Evolutionary conservation across 768 basidiomycete species (phyloP), one percentile per base, ranked within the genome.

Genomic region (Kondoa malvinella): DNA sequence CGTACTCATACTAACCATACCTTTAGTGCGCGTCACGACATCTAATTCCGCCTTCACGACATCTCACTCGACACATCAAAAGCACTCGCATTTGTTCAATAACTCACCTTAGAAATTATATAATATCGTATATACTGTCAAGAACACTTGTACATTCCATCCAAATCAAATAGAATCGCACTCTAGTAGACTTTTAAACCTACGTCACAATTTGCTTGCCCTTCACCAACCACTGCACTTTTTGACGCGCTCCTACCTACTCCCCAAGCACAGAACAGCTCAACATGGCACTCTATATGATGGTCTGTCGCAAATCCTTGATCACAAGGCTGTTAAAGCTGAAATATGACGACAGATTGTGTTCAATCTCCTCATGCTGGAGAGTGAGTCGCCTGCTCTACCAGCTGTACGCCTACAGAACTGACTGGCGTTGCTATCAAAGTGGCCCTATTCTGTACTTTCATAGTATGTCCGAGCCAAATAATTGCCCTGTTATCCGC

Each of bases 271-370:
- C n/a, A n/a, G n/a, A n/a, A n/a, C n/a, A 14, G 25, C 58, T 29
- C 58, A 59, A 59, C 14, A 59, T 59, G 58, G 58, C 58, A 8
- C 58, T 59, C 30, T 59, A 59, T 33, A 63, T 31, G 29, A 63
- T 32, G 61, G 27, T 30, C 30, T 63, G 16, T 4, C 32, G 12
- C 12, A 21, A 50, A 50, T 3, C 30, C 3, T 63, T 29, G 30
- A 30, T 16, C 61, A 31, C 16, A 32, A 27, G 15, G 4, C 61
- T 63, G 3, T 63, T 3, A 8, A 17, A 8, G 16, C 61, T 50
- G 21, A 63, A 2, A 16, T 33, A 21, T 33, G 16, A 17, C 3
- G 30, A 3, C 8, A 32, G 27, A 63, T 63, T 32, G 61, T 32
- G 15, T 63, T 63, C 30, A 32, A 63, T 32, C 61, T 63, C 29